Base-by-base conservation (phyloP, 345 rosid genomes). In the Eucalyptus cloeziana region DNA sequence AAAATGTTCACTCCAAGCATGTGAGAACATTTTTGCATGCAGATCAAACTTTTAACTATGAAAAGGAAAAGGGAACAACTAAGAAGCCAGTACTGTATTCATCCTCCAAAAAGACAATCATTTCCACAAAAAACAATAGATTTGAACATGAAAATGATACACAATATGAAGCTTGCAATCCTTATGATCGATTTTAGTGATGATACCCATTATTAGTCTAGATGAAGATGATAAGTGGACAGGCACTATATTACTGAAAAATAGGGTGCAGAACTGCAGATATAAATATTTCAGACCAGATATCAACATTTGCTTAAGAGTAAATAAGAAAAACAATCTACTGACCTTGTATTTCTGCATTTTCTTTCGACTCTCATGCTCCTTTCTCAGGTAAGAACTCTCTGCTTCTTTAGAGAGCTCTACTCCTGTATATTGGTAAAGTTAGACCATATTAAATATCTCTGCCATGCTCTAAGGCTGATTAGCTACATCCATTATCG, bases 281-380 rank as follows among this genome's bases (percentile, higher is more conserved):
- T 52, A 54, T 87, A 33, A 58, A 10, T n/a, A n/a, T 30, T 58
- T 40, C 49, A 9, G 49, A 40, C 51, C 13, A 85, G 33, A 17
- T 85, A 25, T 27, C 87, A 85, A 85, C 54, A 85, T 47, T 49
- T 47, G 21, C 51, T 30, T 10, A 27, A 85, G 58, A 85, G 58
- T 40, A 81, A 10, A 64, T n/a, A 56, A 51, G 44, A 58, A 40
- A 56, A 58, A 64, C 3, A 64, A 24, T 25, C 71, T 62, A 54
- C 85, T 49, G 92, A 97, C 99, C 99, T 93, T 92, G 93, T 95
- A 97, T 87, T 93, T 97, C 86, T 44, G 91, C 90, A 86, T 90
- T 90, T 90, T 94, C 92, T 92, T 94, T 90, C 92, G 97, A 56
- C 89, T 94, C 92, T 94, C 92, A 86, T 92, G 95, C 89, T 93